These are phyloP conservation scores for Globisporangium parvum DNA, from an alignment of 352 stramenopile species.

Conservation along the genomic window DNA sequence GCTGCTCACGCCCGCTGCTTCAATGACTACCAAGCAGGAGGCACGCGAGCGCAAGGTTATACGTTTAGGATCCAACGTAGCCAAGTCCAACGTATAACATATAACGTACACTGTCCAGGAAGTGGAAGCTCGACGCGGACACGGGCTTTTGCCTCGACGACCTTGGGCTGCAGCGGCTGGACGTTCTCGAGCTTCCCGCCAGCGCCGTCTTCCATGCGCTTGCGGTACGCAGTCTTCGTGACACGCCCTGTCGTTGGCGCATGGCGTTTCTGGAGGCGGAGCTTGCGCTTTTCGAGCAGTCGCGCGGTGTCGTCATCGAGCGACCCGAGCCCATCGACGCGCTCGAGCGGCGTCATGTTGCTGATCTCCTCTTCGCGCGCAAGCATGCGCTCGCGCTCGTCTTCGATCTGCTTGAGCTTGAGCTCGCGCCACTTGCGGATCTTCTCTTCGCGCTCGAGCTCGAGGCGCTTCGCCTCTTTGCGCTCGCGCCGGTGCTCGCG, in stretches of 20 bases:
- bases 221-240: slow-evolving; percentile 73
- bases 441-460: slow-evolving; percentile 55
- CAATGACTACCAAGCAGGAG: slow-evolving; percentile 42
- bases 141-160: slow-evolving; percentile 57
- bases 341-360: slow-evolving; percentile 72
- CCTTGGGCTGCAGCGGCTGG: slow-evolving; percentile 52
- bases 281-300: slow-evolving; percentile 71
- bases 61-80: no score
- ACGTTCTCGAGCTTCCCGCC: slow-evolving; percentile 79
- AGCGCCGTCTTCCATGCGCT: slow-evolving; percentile 63
- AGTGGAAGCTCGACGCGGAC: slow-evolving; percentile 67
- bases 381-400: slow-evolving; percentile 45
- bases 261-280: slow-evolving; percentile 59
- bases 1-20: slow-evolving; percentile 24
- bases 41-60: no score
- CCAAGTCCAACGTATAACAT: slow-evolving; percentile 2
- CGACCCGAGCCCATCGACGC: slow-evolving; percentile 52
- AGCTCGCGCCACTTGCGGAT: slow-evolving; percentile 66
- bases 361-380: slow-evolving; percentile 63
- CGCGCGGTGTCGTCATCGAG: slow-evolving; percentile 69
- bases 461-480: slow-evolving; percentile 54
- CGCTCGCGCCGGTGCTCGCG: slow-evolving; percentile 47
- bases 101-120: slow-evolving; percentile 73
- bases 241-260: slow-evolving; percentile 62
- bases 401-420: slow-evolving; percentile 41